Base-by-base conservation (phyloP, 495 filamentous ascomycete genomes). In the Aspergillus olivimuriae region DNA sequence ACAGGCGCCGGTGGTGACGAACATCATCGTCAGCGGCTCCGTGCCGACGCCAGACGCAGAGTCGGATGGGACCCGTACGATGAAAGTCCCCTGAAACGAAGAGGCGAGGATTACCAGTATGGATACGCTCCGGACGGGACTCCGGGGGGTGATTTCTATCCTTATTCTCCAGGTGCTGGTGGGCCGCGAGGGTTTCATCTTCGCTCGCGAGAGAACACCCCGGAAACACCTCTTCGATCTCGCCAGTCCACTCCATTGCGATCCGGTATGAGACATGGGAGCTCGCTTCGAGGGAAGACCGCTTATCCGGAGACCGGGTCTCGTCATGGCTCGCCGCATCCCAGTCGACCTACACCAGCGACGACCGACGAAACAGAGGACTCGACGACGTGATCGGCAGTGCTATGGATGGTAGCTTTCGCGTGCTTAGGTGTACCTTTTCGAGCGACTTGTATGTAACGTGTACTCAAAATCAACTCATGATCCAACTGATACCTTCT, bases 1-100 rank as follows among this genome's bases (percentile, higher is more conserved):
- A 86, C 84, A 4, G 87, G 81, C 47, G 81, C 85, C 15, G 87
- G 84, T 0, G 72, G 80, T 22, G 77, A 85, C 45, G 77, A 80
- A 7, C 81, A 90, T 39, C 77, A 79, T 12, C 84, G 87, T 21
- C 80, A 78, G 47, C 74, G 73, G 7, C 68, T 86, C n/a, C 72
- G 89, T 36, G 70, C 75, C 8, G 83, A 90, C 50, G 85, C 91
- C 18, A 72, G 83, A 33, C 66, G 75, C 46, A 73, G 80, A 24
- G 84, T 97, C n/a, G 91, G 91, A 1, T 97, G 94, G 72, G 91
- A 92, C 61, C 87, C 87, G 0, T 92, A 85, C 57, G 78, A 84
- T 42, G 81, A 85, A 50, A 82, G 78, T 40, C 81, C 81, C 2
- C 65, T 84, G 37, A 85, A 85, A 53, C 65, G 70, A 24, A 65